These are phyloP conservation scores for Fraxinus ornus DNA, from an alignment of 305 asterid genomes.

Conservation along the genomic window DNA sequence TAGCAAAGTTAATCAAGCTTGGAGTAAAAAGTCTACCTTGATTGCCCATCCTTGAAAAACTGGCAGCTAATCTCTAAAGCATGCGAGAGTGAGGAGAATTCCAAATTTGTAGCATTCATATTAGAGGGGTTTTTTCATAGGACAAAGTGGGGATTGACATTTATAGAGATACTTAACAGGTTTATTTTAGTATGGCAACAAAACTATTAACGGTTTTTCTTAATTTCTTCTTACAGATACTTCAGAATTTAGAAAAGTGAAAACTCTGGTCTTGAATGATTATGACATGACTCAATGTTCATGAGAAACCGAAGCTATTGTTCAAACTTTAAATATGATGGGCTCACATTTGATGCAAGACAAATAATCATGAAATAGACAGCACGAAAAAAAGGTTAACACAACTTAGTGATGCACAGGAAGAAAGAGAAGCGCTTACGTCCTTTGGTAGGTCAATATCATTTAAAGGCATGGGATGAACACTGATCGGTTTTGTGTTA, in stretches of 20 bases:
- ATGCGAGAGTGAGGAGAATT: neutral
- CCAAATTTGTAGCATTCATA: neutral
- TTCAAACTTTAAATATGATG: neutral
- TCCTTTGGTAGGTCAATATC: conserved; percentile 45
- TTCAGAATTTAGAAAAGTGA: neutral
- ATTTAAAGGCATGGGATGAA: conserved; percentile 54
- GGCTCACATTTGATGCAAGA: neutral
- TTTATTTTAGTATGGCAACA: neutral
- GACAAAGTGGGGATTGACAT: neutral
- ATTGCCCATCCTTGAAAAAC: neutral
- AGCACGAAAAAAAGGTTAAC: neutral
- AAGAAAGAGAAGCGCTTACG: conserved; percentile 35
- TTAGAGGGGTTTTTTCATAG: neutral
- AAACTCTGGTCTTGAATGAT: neutral
- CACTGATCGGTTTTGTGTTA: conserved; percentile 39
- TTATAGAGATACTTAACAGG: neutral
- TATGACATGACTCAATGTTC: neutral
- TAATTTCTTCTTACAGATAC: neutral
- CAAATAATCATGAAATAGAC: neutral
- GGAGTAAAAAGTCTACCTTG: neutral
- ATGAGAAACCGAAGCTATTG: neutral
- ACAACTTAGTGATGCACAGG: neutral
- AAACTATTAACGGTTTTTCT: neutral
- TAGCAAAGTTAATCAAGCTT: neutral
- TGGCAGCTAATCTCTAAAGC: neutral